Percentiles rank a stretch among this genome's conserved stretches.
Evolutionary conservation across 2,329 filamentous ascomycete genomes (phyloP).

Genomic region (Fusarium sp.): DNA sequence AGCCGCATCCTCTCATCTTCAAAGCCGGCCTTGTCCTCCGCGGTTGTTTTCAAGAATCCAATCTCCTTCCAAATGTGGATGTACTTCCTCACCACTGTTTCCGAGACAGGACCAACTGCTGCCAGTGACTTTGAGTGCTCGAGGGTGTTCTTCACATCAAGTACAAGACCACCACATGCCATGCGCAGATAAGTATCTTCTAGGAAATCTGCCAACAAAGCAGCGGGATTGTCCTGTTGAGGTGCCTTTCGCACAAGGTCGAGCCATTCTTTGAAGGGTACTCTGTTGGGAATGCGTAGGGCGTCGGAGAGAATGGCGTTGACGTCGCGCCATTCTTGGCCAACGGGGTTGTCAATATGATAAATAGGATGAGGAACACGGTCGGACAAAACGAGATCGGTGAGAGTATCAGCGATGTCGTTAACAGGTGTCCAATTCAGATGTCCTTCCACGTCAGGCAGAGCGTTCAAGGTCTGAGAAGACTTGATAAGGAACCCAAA

Average conservation of each 20-base stretch:
- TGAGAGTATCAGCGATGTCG: constrained; percentile 20
- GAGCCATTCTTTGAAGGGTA: constrained; percentile 29
- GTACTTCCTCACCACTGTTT: constrained; percentile 35
- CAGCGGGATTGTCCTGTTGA: constrained; percentile 30
- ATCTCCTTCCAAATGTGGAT: constrained; percentile 45
- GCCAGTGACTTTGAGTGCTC: constrained; percentile 31
- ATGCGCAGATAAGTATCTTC: constrained; percentile 30
- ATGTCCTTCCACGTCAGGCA: constrained; percentile 27
- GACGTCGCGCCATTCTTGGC: constrained; percentile 35
- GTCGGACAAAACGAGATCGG: constrained; percentile 23
- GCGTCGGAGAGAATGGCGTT: constrained; percentile 30
- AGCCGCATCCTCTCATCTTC: constrained; percentile 27
- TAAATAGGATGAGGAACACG: constrained; percentile 13
- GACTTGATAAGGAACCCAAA: constrained; percentile 44
- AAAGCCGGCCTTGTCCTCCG: constrained; percentile 28
- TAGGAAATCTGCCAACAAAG: constrained; percentile 13
- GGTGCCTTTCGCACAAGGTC: constrained; percentile 24
- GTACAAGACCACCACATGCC: constrained; percentile 29
- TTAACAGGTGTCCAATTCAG: constrained; percentile 38
- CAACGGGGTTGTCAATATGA: constrained; percentile 33
- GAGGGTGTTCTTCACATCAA: constrained; percentile 21
- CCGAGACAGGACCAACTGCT: constrained; percentile 27
- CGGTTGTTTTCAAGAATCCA: constrained; percentile 37
- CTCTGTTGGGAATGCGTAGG: constrained; percentile 10
- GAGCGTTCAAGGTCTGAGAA: constrained; percentile 31